Evolutionary conservation across 345 rosid genomes (phyloP), one percentile per base, ranked within the genome.

Genomic region (Geranium brycei): DNA sequence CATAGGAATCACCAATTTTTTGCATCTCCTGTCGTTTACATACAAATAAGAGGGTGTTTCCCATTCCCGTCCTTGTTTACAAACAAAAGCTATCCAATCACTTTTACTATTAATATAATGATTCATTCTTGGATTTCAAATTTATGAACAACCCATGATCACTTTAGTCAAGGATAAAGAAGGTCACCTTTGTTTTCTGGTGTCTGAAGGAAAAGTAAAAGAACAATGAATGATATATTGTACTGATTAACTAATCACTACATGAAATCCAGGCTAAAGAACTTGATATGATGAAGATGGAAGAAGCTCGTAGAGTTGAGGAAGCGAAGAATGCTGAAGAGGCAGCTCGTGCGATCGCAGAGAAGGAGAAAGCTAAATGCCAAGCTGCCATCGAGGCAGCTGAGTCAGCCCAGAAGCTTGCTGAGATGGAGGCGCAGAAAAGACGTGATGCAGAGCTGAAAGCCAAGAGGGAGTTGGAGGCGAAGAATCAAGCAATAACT

Each of bases 361-460:
- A 91, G 78, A 81, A 80, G 76, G 97, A 91, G 83, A 86, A 87
- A 81, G 88, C 91, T 3, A 91, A 86, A 72, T 81, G 96, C 75
- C 82, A 69, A 81, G 91, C 85, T 31, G 92, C 96, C 18, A 65
- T 85, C 62, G 96, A 88, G 68, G 95, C 91, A 64, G 95, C 98
- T 23, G 92, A 85, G 72, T 76, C 80, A 78, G 79, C 98, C 0
- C 83, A 84, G 73, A 82, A 63, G 81, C 66, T 83, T 63, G 98
- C 95, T 0, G 89, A 82, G 51, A 60, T 78, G 69, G 98, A 88
- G 75, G 85, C 81, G 64, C 75, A 75, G 57, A 82, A 77, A 76
- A 85, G 95, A 76, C 82, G 57, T 71, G 73, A 77, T 38, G 96
- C 96, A 13, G 91, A 87, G 75, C 64, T 73, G 56, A 88, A 85